These are phyloP conservation scores for Centella asiatica DNA, from an alignment of 129 eudicot genomes.

Conservation along the genomic window DNA sequence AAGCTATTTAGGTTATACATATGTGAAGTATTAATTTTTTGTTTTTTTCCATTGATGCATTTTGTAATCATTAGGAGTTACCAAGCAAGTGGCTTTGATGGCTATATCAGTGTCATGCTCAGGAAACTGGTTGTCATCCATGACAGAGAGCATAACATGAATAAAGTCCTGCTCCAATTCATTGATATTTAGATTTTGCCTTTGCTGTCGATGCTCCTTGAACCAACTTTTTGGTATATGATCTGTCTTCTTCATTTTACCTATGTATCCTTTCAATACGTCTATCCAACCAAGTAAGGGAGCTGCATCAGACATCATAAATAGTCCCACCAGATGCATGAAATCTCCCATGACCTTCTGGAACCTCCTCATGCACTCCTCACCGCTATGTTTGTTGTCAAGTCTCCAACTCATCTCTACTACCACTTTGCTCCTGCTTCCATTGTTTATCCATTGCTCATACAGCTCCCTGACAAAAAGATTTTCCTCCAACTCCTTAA, in stretches of 20 bases:
- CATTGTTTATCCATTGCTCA: slow-evolving; percentile 13
- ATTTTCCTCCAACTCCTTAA: slow-evolving; percentile 13
- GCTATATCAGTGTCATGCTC: slow-evolving; percentile 12
- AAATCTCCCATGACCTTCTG: slow-evolving; percentile 5
- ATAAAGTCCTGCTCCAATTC: slow-evolving; percentile 1
- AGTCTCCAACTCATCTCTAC: slow-evolving; percentile 2
- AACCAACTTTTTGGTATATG: neutral
- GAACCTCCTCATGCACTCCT: neutral
- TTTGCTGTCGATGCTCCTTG: slow-evolving; percentile 3
- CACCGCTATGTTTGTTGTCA: neutral
- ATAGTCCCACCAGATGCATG: neutral
- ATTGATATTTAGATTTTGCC: neutral
- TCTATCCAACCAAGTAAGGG: neutral
- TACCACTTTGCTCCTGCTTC: neutral
- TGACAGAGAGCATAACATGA: slow-evolving; percentile 5
- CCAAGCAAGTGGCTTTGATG: slow-evolving; percentile 20
- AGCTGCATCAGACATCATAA: slow-evolving; percentile 1
- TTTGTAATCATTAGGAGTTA: neutral
- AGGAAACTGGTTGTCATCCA: neutral
- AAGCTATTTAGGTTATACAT: too few species aligned
- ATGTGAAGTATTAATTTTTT: too few species aligned
- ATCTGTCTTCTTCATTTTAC: slow-evolving; percentile 5
- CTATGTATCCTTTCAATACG: neutral
- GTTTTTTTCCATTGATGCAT: neutral
- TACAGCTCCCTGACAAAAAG: slow-evolving; percentile 14